phyloP scores from a whole-genome alignment of 2,329 filamentous ascomycete species.

The Pezicula neosporulosa region DNA sequence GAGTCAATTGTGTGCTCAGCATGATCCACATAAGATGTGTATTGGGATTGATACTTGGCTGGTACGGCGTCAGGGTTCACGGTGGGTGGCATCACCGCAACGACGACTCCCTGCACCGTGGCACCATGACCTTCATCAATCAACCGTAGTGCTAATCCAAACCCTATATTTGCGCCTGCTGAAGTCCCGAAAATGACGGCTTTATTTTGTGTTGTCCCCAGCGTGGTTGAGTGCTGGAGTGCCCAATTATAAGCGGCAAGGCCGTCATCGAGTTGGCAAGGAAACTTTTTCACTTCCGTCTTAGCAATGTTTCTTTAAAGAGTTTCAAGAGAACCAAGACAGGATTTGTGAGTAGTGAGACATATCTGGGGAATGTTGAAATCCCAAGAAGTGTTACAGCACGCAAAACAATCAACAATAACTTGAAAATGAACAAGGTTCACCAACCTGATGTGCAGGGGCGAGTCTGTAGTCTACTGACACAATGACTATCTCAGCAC shows the following conservation, averaged over 20 bases:
- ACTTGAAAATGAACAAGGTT: too few relatives aligned
- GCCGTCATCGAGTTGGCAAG: conserved; percentile 32
- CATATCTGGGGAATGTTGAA: too few relatives aligned
- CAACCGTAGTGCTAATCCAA: conserved; percentile 32
- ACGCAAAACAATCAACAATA: too few relatives aligned
- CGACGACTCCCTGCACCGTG: conserved; percentile 33
- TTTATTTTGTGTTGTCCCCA: conserved; percentile 12
- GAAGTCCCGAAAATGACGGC: conserved; percentile 33
- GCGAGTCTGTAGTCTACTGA: conserved; percentile 33
- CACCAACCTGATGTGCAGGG: conserved; percentile 19
- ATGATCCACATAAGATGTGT: conserved; percentile 33
- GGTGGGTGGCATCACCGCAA: conserved; percentile 32
- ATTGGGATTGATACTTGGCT: conserved; percentile 28
- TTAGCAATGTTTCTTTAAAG: too few relatives aligned
- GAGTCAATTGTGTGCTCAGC: conserved; percentile 33
- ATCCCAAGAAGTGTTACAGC: too few relatives aligned
- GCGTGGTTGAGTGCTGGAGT: conserved; percentile 15
- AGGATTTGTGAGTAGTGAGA: too few relatives aligned
- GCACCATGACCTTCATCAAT: conserved; percentile 31
- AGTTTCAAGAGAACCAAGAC: too few relatives aligned
- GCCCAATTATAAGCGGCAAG: conserved; percentile 28
- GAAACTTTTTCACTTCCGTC: conserved; percentile 17
- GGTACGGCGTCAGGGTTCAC: conserved; percentile 34
- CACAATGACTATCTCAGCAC: conserved; percentile 27
- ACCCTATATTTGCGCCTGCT: conserved; percentile 34